Evolutionary conservation across 2,329 filamentous ascomycete species (phyloP), one percentile per base, ranked within the genome.

Genomic region (Ilyonectria destructans): DNA sequence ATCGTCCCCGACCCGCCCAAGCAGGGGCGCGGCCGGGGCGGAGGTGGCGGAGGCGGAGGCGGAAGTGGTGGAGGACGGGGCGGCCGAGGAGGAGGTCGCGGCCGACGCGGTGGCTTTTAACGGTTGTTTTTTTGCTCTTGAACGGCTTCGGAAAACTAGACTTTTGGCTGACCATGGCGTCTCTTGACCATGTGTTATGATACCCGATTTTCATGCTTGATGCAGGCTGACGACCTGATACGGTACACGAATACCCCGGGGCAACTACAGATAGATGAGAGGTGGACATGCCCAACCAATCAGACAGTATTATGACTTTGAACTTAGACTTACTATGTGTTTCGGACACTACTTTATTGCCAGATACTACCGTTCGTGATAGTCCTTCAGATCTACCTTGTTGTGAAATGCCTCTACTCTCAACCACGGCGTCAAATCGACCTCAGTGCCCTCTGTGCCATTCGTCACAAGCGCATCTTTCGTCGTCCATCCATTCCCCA

Each of bases 1-100:
- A 75, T 86, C 17, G 80, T 85, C 12, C 82, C 85, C 1, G 83
- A 86, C 61, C 78, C 80, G 23, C 83, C 84, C 35, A 79, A 80
- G 29, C 62, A 62, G 26, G 71, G 68, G 48, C 78, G 40, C 15
- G 62, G 62, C 7, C 40, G 40, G 15, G 66, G 62, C 4, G 77
- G 19, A 63, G 78, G 40, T 73, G 78, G 37, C 67, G 78, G 56
- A 76, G 78, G 77, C 75, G 72, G 58, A 10, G 35, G 37, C 10
- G 54, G 55, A 45, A 55, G 65, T 37, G 56, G 65, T 13, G 57
- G 64, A 10, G 51, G 64, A 15, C 43, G 61, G 10, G 54, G 62
- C 7, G 48, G 55, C 6, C 37, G 62, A 17, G 62, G 60, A 19
- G 29, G 54, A 49, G 51, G 51, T 10, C 29, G 51, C 7, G 33